These are phyloP conservation scores for Litsea cubeba DNA, from an alignment of 164 flowering plant genomes.

Conservation along the genomic window DNA sequence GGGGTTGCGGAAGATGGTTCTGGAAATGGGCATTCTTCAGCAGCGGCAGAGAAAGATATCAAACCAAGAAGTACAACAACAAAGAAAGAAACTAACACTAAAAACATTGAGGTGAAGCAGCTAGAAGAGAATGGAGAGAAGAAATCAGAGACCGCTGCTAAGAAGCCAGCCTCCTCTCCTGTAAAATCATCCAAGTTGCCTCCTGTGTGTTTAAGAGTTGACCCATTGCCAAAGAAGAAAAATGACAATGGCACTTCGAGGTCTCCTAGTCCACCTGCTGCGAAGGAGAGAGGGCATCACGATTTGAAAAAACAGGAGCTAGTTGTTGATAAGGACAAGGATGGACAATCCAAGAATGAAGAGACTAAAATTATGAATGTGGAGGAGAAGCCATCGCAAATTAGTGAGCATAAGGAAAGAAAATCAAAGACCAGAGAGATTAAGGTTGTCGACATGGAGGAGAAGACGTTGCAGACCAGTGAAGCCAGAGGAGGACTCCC, in stretches of 20 bases:
- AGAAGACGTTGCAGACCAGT: background rate
- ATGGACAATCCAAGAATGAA: constrained; percentile 9
- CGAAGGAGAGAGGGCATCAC: constrained; percentile 11
- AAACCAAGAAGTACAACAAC: constrained; percentile 11
- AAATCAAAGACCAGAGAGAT: constrained; percentile 8
- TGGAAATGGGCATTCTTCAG: background rate
- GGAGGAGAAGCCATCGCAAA: constrained; percentile 4
- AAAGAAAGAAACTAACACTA: constrained; percentile 1
- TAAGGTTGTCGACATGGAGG: constrained; percentile 13
- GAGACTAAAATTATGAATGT: constrained; percentile 13
- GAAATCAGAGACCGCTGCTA: constrained; percentile 13
- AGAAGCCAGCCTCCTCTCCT: constrained; percentile 29
- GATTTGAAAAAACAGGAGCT: constrained; percentile 2
- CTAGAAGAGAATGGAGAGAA: constrained; percentile 4
- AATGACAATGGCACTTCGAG: constrained; percentile 40
- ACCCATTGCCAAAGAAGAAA: constrained; percentile 59
- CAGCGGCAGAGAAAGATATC: constrained; percentile 1
- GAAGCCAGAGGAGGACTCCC: background rate
- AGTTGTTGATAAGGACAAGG: constrained; percentile 7
- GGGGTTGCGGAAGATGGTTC: constrained; percentile 1
- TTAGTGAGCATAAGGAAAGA: background rate
- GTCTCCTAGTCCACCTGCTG: constrained; percentile 50
- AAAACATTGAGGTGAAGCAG: constrained; percentile 11
- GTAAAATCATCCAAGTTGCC: constrained; percentile 49
- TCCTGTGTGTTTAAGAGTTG: constrained; percentile 73